Evolutionary conservation across 768 basidiomycete genomes (phyloP), one percentile per base, ranked within the genome.

Genomic region (Amanita pallidorosea): DNA sequence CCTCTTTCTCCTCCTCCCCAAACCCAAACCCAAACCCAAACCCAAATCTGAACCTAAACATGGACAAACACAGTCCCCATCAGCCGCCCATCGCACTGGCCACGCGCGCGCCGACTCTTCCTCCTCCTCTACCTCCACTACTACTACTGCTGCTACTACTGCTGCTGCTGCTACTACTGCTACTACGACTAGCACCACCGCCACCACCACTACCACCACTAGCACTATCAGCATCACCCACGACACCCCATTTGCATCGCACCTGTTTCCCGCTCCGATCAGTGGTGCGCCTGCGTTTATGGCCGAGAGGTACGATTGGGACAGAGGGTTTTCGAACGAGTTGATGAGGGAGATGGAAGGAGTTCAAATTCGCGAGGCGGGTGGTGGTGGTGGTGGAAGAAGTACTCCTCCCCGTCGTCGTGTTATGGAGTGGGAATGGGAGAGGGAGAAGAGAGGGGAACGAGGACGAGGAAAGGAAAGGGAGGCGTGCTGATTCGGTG

Each of bases 251-350:
- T 79, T 75, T 29, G 65, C 68, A 2, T 74, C 74, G 3, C 62
- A 66, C 68, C 15, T 74, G 66, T 45, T 70, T 6, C 33, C 33
- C 52, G 55, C 65, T 0, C 68, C 75, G 2, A 71, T 74, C 1
- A 67, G 60, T 47, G 81, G 89, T n/a, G 90, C 89, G 0, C 89
- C 89, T 0, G 90, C 87, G 5, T 89, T 83, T 56, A 70, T 65
- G 12, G 85, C 85, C 0, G 85, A 86, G 43, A 64, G 67, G 13
- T 70, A 76, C 53, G 67, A 71, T 52, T 79, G 88, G 88, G 81
- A 90, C 62, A 80, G 77, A 48, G 80, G 81, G 0, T 82, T 70
- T 58, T 80, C 77, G 0, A 69, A 67, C 2, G 69, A 70, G 27
- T 61, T 80, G 35, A 69, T 70, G 45, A 61, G 61, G 2, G 80